Conservation (phyloP, 2,329 filamentous ascomycete species). For the Diaporthe helianthi region DNA sequence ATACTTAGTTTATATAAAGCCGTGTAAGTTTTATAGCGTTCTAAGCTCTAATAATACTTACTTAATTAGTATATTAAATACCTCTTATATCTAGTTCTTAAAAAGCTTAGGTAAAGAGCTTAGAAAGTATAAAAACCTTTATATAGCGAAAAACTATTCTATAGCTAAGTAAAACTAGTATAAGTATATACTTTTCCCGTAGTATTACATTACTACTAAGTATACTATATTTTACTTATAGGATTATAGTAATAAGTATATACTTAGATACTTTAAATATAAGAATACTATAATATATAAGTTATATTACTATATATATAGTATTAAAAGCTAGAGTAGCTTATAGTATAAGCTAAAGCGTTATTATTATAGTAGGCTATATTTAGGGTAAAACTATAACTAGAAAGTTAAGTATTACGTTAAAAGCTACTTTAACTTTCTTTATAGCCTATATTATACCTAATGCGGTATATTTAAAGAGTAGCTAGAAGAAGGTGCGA, state of each 20-base stretch:
- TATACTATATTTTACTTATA: slow-evolving; percentile 46
- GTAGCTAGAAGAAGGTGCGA: slow-evolving; percentile 34
- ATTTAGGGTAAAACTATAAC: slow-evolving; percentile 49
- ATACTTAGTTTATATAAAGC: slow-evolving; percentile 37
- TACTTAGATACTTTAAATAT: slow-evolving; percentile 41
- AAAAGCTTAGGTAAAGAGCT: background rate
- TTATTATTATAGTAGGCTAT: slow-evolving; percentile 46
- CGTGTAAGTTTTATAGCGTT: slow-evolving; percentile 47
- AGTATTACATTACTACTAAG: slow-evolving; percentile 43
- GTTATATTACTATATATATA: slow-evolving; percentile 52
- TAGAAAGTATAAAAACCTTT: slow-evolving; percentile 32
- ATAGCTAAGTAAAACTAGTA: slow-evolving; percentile 45
- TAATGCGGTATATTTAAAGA: slow-evolving; percentile 40
- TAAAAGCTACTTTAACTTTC: slow-evolving; percentile 42
- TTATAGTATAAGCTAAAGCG: slow-evolving; percentile 43
- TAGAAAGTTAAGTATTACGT: slow-evolving; percentile 47
- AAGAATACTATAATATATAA: slow-evolving; percentile 48
- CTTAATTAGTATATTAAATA: background rate
- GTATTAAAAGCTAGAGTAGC: slow-evolving; percentile 47
- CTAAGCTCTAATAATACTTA: slow-evolving; percentile 21
- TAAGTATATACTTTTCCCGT: slow-evolving; percentile 49
- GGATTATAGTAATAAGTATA: slow-evolving; percentile 40
- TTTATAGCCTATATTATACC: slow-evolving; percentile 47
- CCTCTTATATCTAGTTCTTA: background rate
- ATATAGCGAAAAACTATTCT: slow-evolving; percentile 43